phyloP scores from a whole-genome alignment of 768 basidiomycete genomes.

The Lactifluus rugatus region DNA sequence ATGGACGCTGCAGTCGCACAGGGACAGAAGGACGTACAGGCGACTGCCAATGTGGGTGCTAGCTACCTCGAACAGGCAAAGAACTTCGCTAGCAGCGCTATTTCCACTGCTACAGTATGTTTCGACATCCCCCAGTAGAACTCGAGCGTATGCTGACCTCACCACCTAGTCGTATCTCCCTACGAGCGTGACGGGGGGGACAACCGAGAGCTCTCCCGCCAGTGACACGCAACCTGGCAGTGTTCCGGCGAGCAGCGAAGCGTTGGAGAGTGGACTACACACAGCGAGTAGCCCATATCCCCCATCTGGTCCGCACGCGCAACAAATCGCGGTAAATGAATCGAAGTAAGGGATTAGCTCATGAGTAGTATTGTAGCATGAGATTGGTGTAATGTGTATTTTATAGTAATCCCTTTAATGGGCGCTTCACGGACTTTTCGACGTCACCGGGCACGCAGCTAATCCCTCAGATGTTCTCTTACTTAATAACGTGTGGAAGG shows the following conservation, averaged over 20 bases:
- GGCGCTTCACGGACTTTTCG: neutral
- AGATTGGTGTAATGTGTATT: too few species aligned
- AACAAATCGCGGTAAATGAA: constrained; percentile 1
- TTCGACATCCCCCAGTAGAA: neutral
- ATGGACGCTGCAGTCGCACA: constrained; percentile 47
- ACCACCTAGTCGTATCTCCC: constrained; percentile 15
- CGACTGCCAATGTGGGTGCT: constrained; percentile 35
- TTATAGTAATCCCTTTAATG: neutral
- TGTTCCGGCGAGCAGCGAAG: neutral
- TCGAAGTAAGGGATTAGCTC: neutral
- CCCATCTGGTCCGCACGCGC: neutral
- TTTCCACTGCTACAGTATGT: constrained; percentile 39
- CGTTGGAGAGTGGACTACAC: constrained; percentile 1
- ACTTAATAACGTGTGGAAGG: neutral
- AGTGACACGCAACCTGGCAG: neutral
- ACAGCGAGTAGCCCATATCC: constrained; percentile 1
- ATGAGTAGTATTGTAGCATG: neutral
- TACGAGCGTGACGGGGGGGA: constrained; percentile 15
- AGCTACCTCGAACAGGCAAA: constrained; percentile 50
- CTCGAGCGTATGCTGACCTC: neutral
- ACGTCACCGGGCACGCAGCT: neutral
- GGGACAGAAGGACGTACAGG: constrained; percentile 42
- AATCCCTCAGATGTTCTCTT: neutral
- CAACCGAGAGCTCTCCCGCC: constrained; percentile 15
- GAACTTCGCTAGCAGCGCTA: constrained; percentile 33